These are phyloP conservation scores for Aspergillus candidus DNA, from an alignment of 2,329 filamentous ascomycete species.

Conservation along the genomic window DNA sequence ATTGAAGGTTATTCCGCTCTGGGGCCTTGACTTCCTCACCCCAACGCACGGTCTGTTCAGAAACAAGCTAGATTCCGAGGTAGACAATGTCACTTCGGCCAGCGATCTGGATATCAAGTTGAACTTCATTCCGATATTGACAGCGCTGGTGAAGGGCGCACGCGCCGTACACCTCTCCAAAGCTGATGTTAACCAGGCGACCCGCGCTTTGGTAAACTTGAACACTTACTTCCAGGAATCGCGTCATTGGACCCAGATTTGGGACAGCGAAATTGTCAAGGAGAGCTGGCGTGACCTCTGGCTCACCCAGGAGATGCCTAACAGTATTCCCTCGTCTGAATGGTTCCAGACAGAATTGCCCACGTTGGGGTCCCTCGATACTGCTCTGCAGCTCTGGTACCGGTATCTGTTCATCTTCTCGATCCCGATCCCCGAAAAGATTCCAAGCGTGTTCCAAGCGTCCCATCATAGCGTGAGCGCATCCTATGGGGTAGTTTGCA, in stretches of 20 bases:
- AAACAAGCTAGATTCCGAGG: slow-evolving; percentile 48
- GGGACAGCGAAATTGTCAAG: slow-evolving; percentile 42
- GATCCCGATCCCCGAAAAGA: slow-evolving; percentile 50
- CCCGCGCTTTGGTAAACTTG: slow-evolving; percentile 45
- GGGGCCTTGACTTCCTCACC: slow-evolving; percentile 50
- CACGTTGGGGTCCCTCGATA: slow-evolving; percentile 32
- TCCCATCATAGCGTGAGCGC: slow-evolving; percentile 58
- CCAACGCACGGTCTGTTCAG: slow-evolving; percentile 51
- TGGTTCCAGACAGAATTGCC: slow-evolving; percentile 37
- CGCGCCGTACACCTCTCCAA: slow-evolving; percentile 41
- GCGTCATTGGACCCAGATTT: slow-evolving; percentile 45
- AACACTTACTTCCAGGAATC: slow-evolving; percentile 47
- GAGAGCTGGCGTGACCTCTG: slow-evolving; percentile 44
- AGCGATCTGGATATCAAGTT: slow-evolving; percentile 45
- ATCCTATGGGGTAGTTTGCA: slow-evolving; percentile 57
- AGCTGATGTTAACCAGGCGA: slow-evolving; percentile 41
- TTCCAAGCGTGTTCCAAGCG: slow-evolving; percentile 57
- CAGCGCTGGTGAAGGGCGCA: slow-evolving; percentile 46
- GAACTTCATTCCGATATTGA: slow-evolving; percentile 51
- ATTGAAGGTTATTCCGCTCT: slow-evolving; percentile 49
- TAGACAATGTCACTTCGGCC: slow-evolving; percentile 43
- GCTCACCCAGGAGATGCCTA: slow-evolving; percentile 42
- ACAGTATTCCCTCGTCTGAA: slow-evolving; percentile 29
- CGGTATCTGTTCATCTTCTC: slow-evolving; percentile 52
- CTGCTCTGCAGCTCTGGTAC: slow-evolving; percentile 36